Evolutionary conservation across 2,329 filamentous ascomycete genomes (phyloP).

Genomic region (Aspergillus fumigatiaffinis): DNA sequence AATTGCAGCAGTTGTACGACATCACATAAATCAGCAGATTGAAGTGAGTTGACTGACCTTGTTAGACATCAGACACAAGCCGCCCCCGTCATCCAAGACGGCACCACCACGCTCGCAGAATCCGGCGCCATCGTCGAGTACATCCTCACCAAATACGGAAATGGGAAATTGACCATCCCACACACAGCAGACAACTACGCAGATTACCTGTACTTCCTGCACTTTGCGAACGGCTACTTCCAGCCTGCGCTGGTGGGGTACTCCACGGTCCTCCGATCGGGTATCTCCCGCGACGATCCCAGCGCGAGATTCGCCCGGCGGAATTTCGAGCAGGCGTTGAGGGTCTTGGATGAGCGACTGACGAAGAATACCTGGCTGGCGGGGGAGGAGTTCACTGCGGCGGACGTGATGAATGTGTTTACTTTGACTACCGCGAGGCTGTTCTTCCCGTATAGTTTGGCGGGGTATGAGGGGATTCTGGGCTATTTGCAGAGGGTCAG

Average conservation of each 20-base stretch:
- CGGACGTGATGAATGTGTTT: slow-evolving; percentile 63
- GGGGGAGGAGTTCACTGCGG: slow-evolving; percentile 59
- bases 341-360: slow-evolving; percentile 50
- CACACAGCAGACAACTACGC: slow-evolving; percentile 50
- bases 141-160: slow-evolving; percentile 53
- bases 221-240: slow-evolving; percentile 52
- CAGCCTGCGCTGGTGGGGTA: slow-evolving; percentile 37
- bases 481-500: slow-evolving; percentile 46
- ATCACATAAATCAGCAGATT: no score
- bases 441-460: slow-evolving; percentile 46
- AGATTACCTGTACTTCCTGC: slow-evolving; percentile 63
- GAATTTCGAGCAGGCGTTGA: slow-evolving; percentile 39
- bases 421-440: slow-evolving; percentile 58
- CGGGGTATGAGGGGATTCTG: slow-evolving; percentile 42
- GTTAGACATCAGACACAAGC: slow-evolving; percentile 47
- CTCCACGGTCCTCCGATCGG: slow-evolving; percentile 30
- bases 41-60: no score
- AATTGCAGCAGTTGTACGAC: slow-evolving; percentile 35
- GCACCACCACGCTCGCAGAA: slow-evolving; percentile 54
- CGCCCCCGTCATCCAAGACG: slow-evolving; percentile 59
- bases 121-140: slow-evolving; percentile 60
- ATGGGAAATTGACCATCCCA: slow-evolving; percentile 46
- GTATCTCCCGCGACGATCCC: slow-evolving; percentile 23
- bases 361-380: slow-evolving; percentile 52
- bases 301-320: slow-evolving; percentile 27